phyloP scores from a whole-genome alignment of 345 rosid species.

The Boechera retrofracta region DNA sequence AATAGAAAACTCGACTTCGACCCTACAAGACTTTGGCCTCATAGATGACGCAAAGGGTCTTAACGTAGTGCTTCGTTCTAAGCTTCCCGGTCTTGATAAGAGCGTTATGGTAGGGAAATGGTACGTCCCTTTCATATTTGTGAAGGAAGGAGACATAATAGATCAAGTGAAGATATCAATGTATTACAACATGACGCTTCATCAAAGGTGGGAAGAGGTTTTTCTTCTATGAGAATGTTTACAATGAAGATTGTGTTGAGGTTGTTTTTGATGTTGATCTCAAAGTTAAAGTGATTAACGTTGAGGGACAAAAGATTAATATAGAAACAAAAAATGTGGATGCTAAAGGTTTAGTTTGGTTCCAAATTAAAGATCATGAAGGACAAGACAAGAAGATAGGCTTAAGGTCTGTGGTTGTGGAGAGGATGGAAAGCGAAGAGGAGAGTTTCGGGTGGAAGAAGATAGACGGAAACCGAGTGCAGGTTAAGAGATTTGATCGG shows the following conservation, averaged over 20 bases:
- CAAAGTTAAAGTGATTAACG: slow-evolving; percentile 41
- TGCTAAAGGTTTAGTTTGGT: slow-evolving; percentile 45
- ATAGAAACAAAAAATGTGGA: slow-evolving; percentile 24
- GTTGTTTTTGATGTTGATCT: slow-evolving; percentile 46
- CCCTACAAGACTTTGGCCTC: slow-evolving; percentile 33
- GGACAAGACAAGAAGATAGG: slow-evolving; percentile 46
- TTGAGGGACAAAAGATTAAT: slow-evolving; percentile 36
- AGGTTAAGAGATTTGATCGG: slow-evolving; percentile 38
- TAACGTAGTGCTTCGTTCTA: slow-evolving; percentile 40
- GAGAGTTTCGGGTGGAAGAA: slow-evolving; percentile 59
- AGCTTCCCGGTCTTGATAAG: slow-evolving; percentile 50
- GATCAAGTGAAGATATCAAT: slow-evolving; percentile 53
- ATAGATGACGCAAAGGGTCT: slow-evolving; percentile 65
- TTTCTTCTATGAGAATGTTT: slow-evolving; percentile 42
- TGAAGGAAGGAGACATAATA: slow-evolving; percentile 48
- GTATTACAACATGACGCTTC: slow-evolving; percentile 64
- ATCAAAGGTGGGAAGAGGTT: slow-evolving; percentile 62
- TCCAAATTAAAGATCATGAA: not conserved
- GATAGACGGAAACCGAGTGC: not conserved
- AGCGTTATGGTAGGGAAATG: slow-evolving; percentile 56
- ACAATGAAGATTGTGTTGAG: slow-evolving; percentile 6
- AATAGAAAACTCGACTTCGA: slow-evolving; percentile 30
- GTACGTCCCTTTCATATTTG: slow-evolving; percentile 67
- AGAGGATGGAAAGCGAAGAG: slow-evolving; percentile 59
- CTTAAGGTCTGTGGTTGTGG: slow-evolving; percentile 48